phyloP scores from a whole-genome alignment of 768 basidiomycete genomes.

The Tylopilus sp. region DNA sequence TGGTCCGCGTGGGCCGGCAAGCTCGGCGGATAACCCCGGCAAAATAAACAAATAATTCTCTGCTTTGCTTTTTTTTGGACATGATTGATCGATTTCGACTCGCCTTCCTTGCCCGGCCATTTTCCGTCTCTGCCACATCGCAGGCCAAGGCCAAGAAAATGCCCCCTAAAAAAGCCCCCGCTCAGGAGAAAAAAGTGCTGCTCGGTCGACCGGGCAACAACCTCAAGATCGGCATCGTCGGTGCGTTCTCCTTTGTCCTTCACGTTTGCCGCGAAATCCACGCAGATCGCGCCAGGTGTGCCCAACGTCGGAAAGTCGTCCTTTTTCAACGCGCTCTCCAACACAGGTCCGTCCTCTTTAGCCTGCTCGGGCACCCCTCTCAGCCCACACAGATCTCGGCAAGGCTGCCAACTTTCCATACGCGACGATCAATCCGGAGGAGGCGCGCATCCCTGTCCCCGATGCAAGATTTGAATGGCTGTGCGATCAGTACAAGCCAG shows the following conservation, averaged over 20 bases:
- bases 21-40: constrained; percentile 20
- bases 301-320: constrained; percentile 99
- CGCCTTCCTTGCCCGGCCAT: constrained; percentile 20
- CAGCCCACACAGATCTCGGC: constrained; percentile 60
- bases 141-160: constrained; percentile 60
- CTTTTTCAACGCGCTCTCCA: constrained; percentile 96
- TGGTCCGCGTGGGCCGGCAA: constrained; percentile 18
- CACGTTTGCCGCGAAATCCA: not conserved
- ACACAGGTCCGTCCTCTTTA: constrained; percentile 60
- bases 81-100: constrained; percentile 34
- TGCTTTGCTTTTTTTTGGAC: constrained; percentile 2
- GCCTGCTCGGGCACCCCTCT: not conserved
- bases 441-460: constrained; percentile 94
- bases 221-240: constrained; percentile 98
- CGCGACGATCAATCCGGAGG: constrained; percentile 89
- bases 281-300: constrained; percentile 49
- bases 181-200: constrained; percentile 76
- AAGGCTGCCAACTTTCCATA: constrained; percentile 99
- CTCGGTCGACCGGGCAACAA: constrained; percentile 95
- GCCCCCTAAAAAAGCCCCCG: constrained; percentile 86
- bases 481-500: constrained; percentile 85
- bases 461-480: constrained; percentile 96
- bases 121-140: constrained; percentile 38
- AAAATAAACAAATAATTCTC: not conserved
- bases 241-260: constrained; percentile 44